These are phyloP conservation scores for carrot (Daucus carota) DNA, from an alignment of 129 eudicot genomes.

Conservation along the genomic window DNA sequence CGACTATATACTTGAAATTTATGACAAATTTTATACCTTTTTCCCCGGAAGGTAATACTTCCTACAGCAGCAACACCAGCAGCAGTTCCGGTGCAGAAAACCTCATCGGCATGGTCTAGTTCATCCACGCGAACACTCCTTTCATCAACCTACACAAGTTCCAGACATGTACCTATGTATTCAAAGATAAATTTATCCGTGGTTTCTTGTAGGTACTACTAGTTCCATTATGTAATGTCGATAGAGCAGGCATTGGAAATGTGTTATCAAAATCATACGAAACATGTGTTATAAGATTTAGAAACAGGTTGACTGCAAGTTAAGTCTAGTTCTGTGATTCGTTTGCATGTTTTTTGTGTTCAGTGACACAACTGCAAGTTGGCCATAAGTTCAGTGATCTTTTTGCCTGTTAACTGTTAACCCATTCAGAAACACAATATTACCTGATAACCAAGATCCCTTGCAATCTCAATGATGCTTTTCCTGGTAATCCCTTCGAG, in stretches of 20 bases:
- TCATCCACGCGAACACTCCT: constrained; percentile 10
- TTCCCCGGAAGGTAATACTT: constrained; percentile 17
- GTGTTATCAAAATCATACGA: too few species aligned
- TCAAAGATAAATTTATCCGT: not conserved
- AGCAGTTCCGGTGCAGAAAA: constrained; percentile 31
- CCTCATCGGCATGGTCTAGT: constrained; percentile 16
- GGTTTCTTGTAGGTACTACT: not conserved
- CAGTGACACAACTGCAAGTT: too few species aligned
- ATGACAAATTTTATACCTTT: not conserved
- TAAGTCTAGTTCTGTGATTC: too few species aligned
- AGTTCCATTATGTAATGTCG: not conserved
- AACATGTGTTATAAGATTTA: too few species aligned
- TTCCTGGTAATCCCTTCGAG: not conserved
- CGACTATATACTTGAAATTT: too few species aligned
- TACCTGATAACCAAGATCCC: constrained; percentile 4
- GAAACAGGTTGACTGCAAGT: too few species aligned
- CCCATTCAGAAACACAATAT: not conserved
- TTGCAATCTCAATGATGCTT: not conserved
- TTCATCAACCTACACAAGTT: constrained; percentile 17
- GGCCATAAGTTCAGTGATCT: too few species aligned
- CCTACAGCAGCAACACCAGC: constrained; percentile 18
- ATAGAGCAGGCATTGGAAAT: not conserved
- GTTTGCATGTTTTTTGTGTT: too few species aligned
- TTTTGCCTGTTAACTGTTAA: too few species aligned
- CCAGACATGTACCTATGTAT: not conserved